Base-by-base conservation (phyloP, 176 grass and related monocot genomes). In the Olyra latifolia region DNA sequence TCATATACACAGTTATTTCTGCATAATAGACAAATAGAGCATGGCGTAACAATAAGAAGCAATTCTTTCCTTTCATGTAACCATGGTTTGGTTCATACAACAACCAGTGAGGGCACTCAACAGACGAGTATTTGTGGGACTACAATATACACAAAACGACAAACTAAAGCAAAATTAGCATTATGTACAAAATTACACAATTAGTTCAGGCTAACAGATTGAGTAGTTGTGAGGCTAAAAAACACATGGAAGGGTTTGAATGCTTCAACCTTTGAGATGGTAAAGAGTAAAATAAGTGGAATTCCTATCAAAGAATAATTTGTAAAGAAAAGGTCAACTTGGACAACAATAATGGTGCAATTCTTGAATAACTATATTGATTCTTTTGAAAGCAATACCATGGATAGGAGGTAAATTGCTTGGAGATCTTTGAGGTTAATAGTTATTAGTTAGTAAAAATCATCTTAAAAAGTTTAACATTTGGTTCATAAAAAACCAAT, bases 401-500 rank as follows among this genome's bases (percentile, higher is more conserved):
- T 25, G 19, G 54, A n/a, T 8, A 35, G 50, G 7, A 63, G 25
- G 42, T 28, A 24, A 85, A 62, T 60, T 85, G 17, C 65, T 49
- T 38, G 24, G 7, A 25, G 29, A 48, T n/a, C 29, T 48, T 41
- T 41, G 7, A 66, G 9, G 47, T 28, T 46, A 47, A 62, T 23
- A 25, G 54, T 28, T 46, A 62, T 47, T 38, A 25, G 54, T 27
- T 72, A 61, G 19, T 41, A 48, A 63, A 59, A 16, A 54, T 54
- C 1, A 2, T 44, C 35, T 43, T n/a, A 62, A 74, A 54, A 45
- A 32, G 62, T 69, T 50, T 29, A 58, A 44, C 44, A 22, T 75
- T 35, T 59, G 25, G 42, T 76, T 43, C 63, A 69, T 69, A 75
- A 59, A 60, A n/a, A 87, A 17, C 11, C 17, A 75, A 74, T 69